These are phyloP conservation scores for Exophiala bonariae DNA, from an alignment of 2,329 filamentous ascomycete genomes.

Conservation along the genomic window DNA sequence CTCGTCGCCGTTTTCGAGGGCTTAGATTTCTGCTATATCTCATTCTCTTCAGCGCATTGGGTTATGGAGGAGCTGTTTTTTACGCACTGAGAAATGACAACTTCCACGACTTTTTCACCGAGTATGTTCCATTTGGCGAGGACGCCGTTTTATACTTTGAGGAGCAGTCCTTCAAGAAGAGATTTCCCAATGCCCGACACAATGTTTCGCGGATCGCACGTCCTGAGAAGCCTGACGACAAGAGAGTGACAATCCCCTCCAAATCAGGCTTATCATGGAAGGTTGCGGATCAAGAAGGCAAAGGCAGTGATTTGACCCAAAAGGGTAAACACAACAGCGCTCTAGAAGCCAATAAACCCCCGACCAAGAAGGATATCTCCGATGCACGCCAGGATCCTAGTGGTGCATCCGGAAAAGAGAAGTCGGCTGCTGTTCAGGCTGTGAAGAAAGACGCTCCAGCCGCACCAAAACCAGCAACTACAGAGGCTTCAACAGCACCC, in stretches of 20 bases:
- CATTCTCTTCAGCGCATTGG: constrained; percentile 71
- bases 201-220: constrained; percentile 51
- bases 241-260: constrained; percentile 78
- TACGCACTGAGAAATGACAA: constrained; percentile 93
- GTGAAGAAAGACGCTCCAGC: constrained; percentile 31
- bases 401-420: constrained; percentile 30
- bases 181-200: constrained; percentile 67
- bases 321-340: constrained; percentile 51
- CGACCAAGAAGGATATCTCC: constrained; percentile 11
- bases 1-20: constrained; percentile 66
- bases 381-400: constrained; percentile 16
- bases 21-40: constrained; percentile 76
- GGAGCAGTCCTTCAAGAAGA: constrained; percentile 87
- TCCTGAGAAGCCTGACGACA: constrained; percentile 51
- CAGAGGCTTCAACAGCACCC: constrained; percentile 27
- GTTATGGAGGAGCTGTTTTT: constrained; percentile 86
- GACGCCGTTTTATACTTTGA: constrained; percentile 94
- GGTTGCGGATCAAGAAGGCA: constrained; percentile 62
- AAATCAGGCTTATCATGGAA: constrained; percentile 84
- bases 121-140: constrained; percentile 92
- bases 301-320: constrained; percentile 58
- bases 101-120: constrained; percentile 99
- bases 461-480: constrained; percentile 18
- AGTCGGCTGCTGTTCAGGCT: constrained; percentile 35
- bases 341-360: constrained; percentile 28